Evolutionary conservation across 768 basidiomycete genomes (phyloP).

Genomic region (Nidularia pulvinata): DNA sequence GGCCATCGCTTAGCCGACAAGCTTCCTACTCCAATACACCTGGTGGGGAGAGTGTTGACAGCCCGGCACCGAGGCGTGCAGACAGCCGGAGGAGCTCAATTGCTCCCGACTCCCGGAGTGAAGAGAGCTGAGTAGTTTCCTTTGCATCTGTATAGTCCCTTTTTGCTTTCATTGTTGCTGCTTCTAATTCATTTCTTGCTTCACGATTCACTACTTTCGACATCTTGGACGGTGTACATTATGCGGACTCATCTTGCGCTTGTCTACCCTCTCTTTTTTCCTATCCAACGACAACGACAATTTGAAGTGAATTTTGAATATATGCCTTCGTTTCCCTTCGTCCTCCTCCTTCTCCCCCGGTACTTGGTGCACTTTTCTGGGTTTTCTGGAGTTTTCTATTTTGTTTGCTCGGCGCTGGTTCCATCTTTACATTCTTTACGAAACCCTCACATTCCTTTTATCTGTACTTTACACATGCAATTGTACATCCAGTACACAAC

Average conservation of each 20-base stretch:
- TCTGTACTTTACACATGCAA: slow-evolving; percentile 13
- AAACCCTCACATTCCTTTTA: slow-evolving; percentile 6
- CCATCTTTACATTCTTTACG: neutral
- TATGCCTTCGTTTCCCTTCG: neutral
- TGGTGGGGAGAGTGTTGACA: neutral
- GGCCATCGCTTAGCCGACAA: slow-evolving; percentile 20
- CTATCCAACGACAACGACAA: neutral
- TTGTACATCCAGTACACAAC: slow-evolving; percentile 4
- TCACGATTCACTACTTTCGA: slow-evolving; percentile 5
- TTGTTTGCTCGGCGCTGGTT: neutral
- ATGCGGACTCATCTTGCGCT: neutral
- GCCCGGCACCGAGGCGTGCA: slow-evolving; percentile 5
- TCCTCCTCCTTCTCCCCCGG: neutral
- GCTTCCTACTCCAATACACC: slow-evolving; percentile 9
- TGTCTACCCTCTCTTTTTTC: neutral
- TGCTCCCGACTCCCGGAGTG: neutral
- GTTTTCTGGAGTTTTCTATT: slow-evolving; percentile 3
- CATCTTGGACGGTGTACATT: slow-evolving; percentile 12
- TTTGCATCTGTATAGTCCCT: slow-evolving; percentile 9
- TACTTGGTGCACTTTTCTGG: neutral
- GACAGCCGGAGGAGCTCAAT: slow-evolving; percentile 35
- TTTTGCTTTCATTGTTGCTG: slow-evolving; percentile 4
- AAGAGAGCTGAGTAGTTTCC: slow-evolving; percentile 1
- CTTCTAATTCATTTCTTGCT: slow-evolving; percentile 3
- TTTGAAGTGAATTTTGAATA: neutral